These are phyloP conservation scores for Colletotrichum sp. DNA, from an alignment of 2,329 filamentous ascomycete species.

Conservation along the genomic window DNA sequence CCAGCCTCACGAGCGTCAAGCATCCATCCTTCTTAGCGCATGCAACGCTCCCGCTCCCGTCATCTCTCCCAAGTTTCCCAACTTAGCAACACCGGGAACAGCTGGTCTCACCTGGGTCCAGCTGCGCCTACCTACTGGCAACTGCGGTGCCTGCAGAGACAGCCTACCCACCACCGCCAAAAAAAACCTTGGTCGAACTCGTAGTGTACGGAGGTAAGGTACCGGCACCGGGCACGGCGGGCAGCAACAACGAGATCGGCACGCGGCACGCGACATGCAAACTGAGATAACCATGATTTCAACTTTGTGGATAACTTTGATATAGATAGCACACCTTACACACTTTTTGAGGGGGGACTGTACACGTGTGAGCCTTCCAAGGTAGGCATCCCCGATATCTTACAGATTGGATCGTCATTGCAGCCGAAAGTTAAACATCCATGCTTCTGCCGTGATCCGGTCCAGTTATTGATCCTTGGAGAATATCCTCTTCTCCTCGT, in stretches of 20 bases:
- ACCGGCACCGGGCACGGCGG: neutral
- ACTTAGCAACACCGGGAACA: neutral
- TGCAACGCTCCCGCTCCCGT: neutral
- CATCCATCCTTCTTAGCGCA: neutral
- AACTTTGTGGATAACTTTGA: slow-evolving; percentile 9
- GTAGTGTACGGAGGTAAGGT: neutral
- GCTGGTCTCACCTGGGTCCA: neutral
- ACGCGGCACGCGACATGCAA: neutral
- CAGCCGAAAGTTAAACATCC: neutral
- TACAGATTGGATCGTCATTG: neutral
- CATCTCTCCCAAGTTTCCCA: neutral
- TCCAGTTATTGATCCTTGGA: slow-evolving; percentile 1
- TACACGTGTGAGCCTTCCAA: neutral
- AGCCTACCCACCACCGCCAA: neutral
- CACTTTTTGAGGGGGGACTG: neutral
- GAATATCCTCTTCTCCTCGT: neutral
- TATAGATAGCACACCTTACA: neutral
- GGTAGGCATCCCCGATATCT: neutral
- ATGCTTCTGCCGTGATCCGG: neutral
- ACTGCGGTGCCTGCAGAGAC: neutral
- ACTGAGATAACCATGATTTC: slow-evolving; percentile 16
- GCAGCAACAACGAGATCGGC: neutral
- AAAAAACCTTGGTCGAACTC: neutral
- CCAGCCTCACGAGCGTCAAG: neutral
- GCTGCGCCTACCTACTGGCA: neutral